Conservation (phyloP, 305 asterid species). For the Fraxinus velutina region DNA sequence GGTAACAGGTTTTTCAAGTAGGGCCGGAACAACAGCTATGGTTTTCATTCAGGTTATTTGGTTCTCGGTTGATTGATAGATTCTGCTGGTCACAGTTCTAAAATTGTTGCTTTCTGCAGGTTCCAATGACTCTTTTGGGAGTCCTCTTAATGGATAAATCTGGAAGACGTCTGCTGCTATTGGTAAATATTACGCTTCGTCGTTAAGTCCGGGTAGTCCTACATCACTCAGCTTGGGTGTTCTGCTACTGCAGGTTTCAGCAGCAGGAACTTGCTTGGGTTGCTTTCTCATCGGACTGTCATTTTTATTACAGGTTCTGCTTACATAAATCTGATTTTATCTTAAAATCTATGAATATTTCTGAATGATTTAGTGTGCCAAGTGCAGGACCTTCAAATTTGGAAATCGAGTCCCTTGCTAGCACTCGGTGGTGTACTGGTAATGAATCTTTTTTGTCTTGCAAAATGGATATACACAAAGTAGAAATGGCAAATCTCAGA, state of each 20-base stretch:
- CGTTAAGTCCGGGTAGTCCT: background rate
- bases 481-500: background rate
- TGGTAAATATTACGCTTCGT: constrained; percentile 32
- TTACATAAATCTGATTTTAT: background rate
- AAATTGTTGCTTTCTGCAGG: constrained; percentile 35
- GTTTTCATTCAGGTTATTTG: constrained; percentile 45
- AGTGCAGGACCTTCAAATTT: constrained; percentile 57
- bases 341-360: background rate
- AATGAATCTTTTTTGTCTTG: constrained; percentile 20
- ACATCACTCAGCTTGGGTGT: constrained; percentile 10
- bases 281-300: constrained; percentile 66
- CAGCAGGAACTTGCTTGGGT: constrained; percentile 73
- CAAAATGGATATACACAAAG: background rate
- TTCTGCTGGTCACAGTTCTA: background rate
- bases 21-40: constrained; percentile 55
- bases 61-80: background rate
- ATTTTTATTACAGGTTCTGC: constrained; percentile 70
- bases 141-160: constrained; percentile 71
- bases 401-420: constrained; percentile 62
- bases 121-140: constrained; percentile 63
- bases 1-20: constrained; percentile 43
- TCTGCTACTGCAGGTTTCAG: constrained; percentile 56
- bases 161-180: constrained; percentile 64
- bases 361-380: constrained; percentile 13
- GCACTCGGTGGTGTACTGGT: constrained; percentile 79